A percentile compares a stretch with the other conserved stretches of the same genome.
These are phyloP conservation scores for Bacterosira constricta DNA, from an alignment of 108 stramenopile species.

Conservation along the genomic window DNA sequence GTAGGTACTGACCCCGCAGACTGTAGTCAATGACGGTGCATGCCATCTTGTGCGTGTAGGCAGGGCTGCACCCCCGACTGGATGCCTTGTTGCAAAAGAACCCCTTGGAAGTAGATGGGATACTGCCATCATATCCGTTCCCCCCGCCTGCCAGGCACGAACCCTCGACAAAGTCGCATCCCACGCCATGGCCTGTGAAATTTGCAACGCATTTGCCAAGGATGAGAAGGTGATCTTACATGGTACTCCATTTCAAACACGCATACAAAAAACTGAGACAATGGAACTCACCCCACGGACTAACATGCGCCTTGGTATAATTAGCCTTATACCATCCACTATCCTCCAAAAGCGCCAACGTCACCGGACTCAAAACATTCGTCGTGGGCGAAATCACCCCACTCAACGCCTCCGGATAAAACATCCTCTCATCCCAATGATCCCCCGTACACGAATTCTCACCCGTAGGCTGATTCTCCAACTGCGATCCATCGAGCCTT, in stretches of 20 bases:
- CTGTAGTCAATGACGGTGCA: constrained; percentile 81
- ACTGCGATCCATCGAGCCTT: constrained; percentile 56
- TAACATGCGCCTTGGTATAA: constrained; percentile 38
- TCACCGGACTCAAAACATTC: constrained; percentile 71
- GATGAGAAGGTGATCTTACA: no score
- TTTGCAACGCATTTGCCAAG: no score
- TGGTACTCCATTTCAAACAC: no score
- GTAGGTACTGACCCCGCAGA: constrained; percentile 53
- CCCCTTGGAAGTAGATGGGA: constrained; percentile 67
- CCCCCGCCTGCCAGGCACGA: constrained; percentile 63
- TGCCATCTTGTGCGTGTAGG: constrained; percentile 77
- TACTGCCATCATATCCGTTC: constrained; percentile 35
- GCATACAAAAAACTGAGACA: neutral
- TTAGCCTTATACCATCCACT: constrained; percentile 86
- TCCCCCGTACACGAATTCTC: constrained; percentile 80
- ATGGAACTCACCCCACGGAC: constrained; percentile 50
- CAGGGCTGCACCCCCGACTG: constrained; percentile 69
- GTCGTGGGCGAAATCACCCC: constrained; percentile 80
- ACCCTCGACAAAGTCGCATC: constrained; percentile 78
- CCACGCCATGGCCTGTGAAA: constrained; percentile 55
- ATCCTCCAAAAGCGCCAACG: constrained; percentile 83
- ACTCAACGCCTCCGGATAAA: constrained; percentile 68
- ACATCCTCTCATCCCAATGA: constrained; percentile 86
- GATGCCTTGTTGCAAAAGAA: constrained; percentile 73
- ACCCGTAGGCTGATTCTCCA: constrained; percentile 87